A percentile compares a stretch with the other conserved stretches of the same genome.
Evolutionary conservation across 2,329 filamentous ascomycete genomes (phyloP).

Genomic region (Cercospora sp.): DNA sequence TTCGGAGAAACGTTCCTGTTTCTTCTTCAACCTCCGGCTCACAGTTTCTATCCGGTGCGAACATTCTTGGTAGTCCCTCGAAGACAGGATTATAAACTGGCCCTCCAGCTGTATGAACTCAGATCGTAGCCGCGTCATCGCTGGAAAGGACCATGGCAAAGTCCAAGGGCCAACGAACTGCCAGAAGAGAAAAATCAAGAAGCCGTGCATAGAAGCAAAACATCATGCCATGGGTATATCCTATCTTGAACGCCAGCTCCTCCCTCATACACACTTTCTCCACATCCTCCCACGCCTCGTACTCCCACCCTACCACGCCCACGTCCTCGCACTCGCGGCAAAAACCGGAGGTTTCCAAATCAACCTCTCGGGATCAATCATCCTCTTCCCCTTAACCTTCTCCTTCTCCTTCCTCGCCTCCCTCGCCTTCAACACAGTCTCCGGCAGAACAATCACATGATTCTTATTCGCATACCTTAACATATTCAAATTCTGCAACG

Average conservation of each 20-base stretch:
- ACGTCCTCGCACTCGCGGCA: slow-evolving; percentile 82
- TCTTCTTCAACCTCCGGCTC: no score
- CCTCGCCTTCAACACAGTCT: slow-evolving; percentile 70
- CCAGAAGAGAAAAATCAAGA: neutral
- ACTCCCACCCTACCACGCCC: slow-evolving; percentile 74
- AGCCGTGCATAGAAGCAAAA: neutral
- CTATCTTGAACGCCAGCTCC: neutral
- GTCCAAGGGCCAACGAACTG: neutral
- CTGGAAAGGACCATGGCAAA: no score
- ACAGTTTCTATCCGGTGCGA: no score
- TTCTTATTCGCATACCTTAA: slow-evolving; percentile 93
- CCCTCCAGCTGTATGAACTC: no score
- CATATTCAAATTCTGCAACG: slow-evolving; percentile 90
- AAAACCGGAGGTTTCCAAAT: slow-evolving; percentile 98
- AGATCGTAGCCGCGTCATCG: neutral
- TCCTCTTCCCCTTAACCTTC: slow-evolving; percentile 75
- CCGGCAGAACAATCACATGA: slow-evolving; percentile 91
- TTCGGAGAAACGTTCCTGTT: no score
- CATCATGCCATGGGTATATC: slow-evolving; percentile 14
- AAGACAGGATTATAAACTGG: no score
- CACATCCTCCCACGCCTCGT: neutral
- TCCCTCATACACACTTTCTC: neutral
- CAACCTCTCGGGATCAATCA: slow-evolving; percentile 75
- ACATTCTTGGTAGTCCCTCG: no score
- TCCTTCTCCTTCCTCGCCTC: slow-evolving; percentile 68